Percentiles rank a stretch among this genome's conserved stretches.
Evolutionary conservation across 495 filamentous ascomycete species (phyloP).

Genomic region (Tuber magnatum): DNA sequence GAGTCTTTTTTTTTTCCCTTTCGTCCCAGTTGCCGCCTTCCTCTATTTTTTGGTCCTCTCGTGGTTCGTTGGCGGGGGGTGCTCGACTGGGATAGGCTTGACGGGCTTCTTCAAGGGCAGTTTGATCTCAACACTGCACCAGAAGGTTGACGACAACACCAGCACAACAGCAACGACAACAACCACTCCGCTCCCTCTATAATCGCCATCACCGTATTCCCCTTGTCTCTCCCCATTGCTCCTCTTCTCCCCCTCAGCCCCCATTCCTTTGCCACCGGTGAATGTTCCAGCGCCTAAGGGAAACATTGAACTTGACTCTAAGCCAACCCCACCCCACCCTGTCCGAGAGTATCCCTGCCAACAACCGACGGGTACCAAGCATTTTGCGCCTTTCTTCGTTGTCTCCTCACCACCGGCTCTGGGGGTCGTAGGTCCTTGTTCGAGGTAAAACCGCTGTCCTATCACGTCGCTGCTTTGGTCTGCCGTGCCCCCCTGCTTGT

Average conservation of each 20-base stretch:
- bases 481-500: not conserved
- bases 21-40: conserved; percentile 7
- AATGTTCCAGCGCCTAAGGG: conserved; percentile 18
- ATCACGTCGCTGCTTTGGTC: not conserved
- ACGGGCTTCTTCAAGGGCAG: conserved; percentile 2
- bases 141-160: conserved; percentile 6
- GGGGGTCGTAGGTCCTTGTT: not conserved
- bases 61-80: conserved; percentile 20
- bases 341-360: conserved; percentile 16
- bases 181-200: conserved; percentile 5
- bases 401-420: conserved; percentile 6
- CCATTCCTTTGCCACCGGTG: conserved; percentile 13
- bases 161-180: not conserved
- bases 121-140: conserved; percentile 2
- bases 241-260: not conserved
- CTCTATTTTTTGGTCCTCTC: conserved; percentile 11
- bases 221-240: not conserved
- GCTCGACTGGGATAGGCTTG: conserved; percentile 12
- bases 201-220: conserved; percentile 6
- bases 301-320: conserved; percentile 5
- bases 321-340: conserved; percentile 1
- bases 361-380: conserved; percentile 2
- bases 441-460: not conserved
- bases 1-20: conserved; percentile 28
- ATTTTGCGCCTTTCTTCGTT: not conserved